Evolutionary conservation across 768 basidiomycete species (phyloP).

Genomic region (Suillus plorans): DNA sequence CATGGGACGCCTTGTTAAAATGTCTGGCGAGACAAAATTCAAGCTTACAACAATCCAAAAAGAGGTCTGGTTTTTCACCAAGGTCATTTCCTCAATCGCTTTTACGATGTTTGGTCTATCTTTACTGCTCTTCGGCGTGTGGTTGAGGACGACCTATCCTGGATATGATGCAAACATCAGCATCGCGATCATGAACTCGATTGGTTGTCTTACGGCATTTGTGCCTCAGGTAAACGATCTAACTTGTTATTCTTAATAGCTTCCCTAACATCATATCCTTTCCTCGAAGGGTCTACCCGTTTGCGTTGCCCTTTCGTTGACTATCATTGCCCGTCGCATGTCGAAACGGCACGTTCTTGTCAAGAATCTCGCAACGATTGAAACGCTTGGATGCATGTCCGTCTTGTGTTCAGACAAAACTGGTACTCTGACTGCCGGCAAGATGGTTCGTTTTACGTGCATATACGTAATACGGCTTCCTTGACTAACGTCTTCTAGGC

Average conservation of each 20-base stretch:
- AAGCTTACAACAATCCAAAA: constrained; percentile 47
- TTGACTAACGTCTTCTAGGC: constrained; percentile 22
- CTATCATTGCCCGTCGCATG: constrained; percentile 48
- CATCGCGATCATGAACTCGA: constrained; percentile 36
- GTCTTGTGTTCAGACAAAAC: constrained; percentile 57
- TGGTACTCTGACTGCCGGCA: constrained; percentile 49
- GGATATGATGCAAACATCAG: constrained; percentile 35
- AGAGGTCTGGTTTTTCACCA: constrained; percentile 53
- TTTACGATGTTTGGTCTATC: constrained; percentile 39
- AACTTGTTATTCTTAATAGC: background rate
- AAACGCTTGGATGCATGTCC: constrained; percentile 52
- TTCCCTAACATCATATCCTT: background rate
- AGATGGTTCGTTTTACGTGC: constrained; percentile 36
- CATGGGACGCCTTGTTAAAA: constrained; percentile 56
- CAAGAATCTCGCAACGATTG: constrained; percentile 53
- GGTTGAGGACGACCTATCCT: constrained; percentile 36
- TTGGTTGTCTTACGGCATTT: constrained; percentile 41
- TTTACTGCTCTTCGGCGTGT: constrained; percentile 43
- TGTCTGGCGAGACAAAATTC: constrained; percentile 47
- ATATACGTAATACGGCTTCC: background rate
- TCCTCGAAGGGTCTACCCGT: constrained; percentile 35
- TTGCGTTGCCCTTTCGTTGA: constrained; percentile 51
- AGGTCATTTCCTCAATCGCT: constrained; percentile 45
- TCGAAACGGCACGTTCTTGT: constrained; percentile 46
- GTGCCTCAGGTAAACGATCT: constrained; percentile 35